Percentiles rank a stretch among this genome's conserved stretches.
These are phyloP conservation scores for Sporothrix phasma DNA, from an alignment of 2,329 filamentous ascomycete genomes.

Conservation along the genomic window DNA sequence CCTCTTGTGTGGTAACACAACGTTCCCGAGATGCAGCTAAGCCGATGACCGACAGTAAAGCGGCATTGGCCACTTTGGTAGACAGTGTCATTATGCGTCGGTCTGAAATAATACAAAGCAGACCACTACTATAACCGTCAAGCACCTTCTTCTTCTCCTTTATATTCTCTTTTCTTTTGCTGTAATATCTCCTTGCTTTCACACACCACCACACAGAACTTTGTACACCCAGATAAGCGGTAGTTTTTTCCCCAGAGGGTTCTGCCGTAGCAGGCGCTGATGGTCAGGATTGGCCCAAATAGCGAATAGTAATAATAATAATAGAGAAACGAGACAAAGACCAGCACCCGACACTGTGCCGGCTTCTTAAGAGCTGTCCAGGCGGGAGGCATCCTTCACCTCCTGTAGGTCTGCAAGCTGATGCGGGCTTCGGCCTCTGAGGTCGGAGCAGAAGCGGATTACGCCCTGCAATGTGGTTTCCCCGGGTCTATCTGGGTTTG, in stretches of 20 bases:
- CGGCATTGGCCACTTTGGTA: neutral
- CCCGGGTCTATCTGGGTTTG: neutral
- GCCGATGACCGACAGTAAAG: neutral
- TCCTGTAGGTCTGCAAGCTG: neutral
- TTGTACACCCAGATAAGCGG: too few species aligned
- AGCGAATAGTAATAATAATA: too few species aligned
- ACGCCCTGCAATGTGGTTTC: neutral
- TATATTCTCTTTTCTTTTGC: too few species aligned
- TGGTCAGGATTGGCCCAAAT: too few species aligned
- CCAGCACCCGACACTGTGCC: neutral
- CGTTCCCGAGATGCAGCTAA: neutral
- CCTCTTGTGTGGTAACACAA: neutral
- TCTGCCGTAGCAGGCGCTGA: too few species aligned
- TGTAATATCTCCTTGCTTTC: too few species aligned
- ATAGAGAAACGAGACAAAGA: neutral
- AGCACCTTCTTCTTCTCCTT: too few species aligned
- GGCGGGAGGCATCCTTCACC: neutral
- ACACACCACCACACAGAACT: too few species aligned
- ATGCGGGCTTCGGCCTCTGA: neutral
- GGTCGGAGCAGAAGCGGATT: neutral
- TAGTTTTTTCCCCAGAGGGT: too few species aligned
- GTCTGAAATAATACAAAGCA: too few species aligned
- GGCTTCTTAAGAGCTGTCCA: neutral
- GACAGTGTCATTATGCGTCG: too few species aligned
- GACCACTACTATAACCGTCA: too few species aligned